phyloP scores from a whole-genome alignment of 306 rosid genomes.

The Glycine latifolia region DNA sequence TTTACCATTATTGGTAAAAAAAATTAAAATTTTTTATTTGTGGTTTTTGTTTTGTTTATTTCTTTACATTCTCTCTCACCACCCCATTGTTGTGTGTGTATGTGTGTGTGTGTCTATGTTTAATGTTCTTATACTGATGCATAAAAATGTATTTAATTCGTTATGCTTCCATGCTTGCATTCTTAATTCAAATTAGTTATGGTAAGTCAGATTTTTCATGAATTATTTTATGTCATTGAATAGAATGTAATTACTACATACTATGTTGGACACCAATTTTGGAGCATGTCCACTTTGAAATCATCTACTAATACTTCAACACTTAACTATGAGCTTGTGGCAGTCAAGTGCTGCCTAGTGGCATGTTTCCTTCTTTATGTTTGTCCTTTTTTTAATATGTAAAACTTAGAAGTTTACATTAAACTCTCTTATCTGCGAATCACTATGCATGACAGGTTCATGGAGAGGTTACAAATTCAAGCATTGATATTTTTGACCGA shows the following conservation, averaged over 20 bases:
- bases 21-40: not conserved
- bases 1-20: slow-evolving; percentile 78
- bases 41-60: slow-evolving; percentile 17
- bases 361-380: slow-evolving; percentile 21
- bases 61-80: slow-evolving; percentile 3
- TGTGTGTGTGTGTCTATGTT: no score
- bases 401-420: slow-evolving; percentile 4
- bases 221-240: slow-evolving; percentile 12
- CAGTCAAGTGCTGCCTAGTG: slow-evolving; percentile 13
- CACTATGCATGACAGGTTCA: slow-evolving; percentile 68
- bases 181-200: slow-evolving; percentile 17
- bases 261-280: slow-evolving; percentile 13
- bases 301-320: slow-evolving; percentile 5
- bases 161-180: slow-evolving; percentile 30
- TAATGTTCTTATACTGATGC: no score
- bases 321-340: slow-evolving; percentile 33
- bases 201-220: not conserved
- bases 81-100: no score
- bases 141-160: no score
- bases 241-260: not conserved
- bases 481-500: slow-evolving; percentile 82
- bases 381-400: slow-evolving; percentile 1
- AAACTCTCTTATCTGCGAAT: slow-evolving; percentile 43
- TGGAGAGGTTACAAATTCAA: slow-evolving; percentile 85
- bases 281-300: not conserved